Percentiles rank a stretch among this genome's conserved stretches.
Evolutionary conservation across 148 eudicot genomes (phyloP).

Genomic region (Rhododendron vialii): DNA sequence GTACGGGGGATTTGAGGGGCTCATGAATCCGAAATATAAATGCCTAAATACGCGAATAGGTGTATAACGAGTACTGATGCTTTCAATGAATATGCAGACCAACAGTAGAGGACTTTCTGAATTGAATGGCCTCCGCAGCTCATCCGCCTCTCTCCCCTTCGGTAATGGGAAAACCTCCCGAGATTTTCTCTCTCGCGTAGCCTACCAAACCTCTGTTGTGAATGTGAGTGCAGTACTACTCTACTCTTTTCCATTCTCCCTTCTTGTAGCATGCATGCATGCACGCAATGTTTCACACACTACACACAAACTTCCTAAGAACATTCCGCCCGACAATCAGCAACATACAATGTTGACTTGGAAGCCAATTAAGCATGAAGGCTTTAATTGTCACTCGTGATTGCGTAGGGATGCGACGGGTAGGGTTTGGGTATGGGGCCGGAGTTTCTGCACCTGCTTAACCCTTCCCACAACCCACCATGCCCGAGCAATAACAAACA

Average conservation of each 20-base stretch:
- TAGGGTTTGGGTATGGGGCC: not conserved
- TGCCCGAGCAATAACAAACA: not conserved
- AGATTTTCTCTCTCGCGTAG: constrained; percentile 49
- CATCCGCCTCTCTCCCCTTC: constrained; percentile 49
- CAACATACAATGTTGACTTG: not conserved
- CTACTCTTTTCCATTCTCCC: not conserved
- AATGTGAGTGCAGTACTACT: constrained; percentile 27
- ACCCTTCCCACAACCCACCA: not conserved
- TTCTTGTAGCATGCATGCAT: not conserved
- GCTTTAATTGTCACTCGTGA: not conserved
- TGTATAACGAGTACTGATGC: not conserved
- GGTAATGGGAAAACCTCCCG: constrained; percentile 41
- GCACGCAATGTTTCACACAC: not conserved
- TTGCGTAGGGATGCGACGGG: not conserved
- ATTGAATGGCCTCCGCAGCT: constrained; percentile 57
- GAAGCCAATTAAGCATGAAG: not conserved
- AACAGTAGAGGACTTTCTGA: constrained; percentile 78
- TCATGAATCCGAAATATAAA: not conserved
- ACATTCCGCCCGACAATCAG: not conserved
- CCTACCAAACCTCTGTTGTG: constrained; percentile 80
- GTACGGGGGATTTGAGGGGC: not conserved
- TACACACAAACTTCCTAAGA: not conserved
- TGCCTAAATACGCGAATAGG: not conserved
- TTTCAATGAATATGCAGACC: constrained; percentile 32
- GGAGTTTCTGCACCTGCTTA: not conserved